Conservation (phyloP, 352 stramenopile genomes). For the Phytophthora boehmeriae region DNA sequence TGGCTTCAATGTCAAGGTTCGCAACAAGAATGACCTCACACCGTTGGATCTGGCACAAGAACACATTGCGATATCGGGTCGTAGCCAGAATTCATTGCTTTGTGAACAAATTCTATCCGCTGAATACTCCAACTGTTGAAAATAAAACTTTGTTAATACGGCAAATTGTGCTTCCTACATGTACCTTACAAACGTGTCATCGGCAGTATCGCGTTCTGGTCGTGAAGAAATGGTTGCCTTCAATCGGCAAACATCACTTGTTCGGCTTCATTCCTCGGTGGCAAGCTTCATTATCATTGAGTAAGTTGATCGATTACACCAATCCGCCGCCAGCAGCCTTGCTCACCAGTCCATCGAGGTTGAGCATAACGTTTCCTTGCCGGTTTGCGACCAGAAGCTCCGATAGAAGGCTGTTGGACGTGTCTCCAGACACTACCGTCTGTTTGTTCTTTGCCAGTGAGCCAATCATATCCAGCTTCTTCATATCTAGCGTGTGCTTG, state of each 20-base stretch:
- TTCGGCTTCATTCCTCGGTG: not conserved
- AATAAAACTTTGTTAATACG: too few relatives aligned
- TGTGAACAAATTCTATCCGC: conserved; percentile 61
- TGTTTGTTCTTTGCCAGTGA: conserved; percentile 51
- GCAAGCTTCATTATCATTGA: not conserved
- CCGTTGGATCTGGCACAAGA: conserved; percentile 69
- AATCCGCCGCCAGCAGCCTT: not conserved
- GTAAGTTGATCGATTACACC: not conserved
- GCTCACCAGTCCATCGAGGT: conserved; percentile 27
- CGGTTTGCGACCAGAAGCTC: conserved; percentile 66
- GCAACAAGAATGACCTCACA: conserved; percentile 73
- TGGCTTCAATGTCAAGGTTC: conserved; percentile 65
- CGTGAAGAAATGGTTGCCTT: not conserved
- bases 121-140: conserved; percentile 45
- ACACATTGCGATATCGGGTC: conserved; percentile 37
- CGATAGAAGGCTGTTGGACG: conserved; percentile 52
- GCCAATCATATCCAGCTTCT: conserved; percentile 46
- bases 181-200: not conserved
- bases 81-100: conserved; percentile 39
- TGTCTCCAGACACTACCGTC: conserved; percentile 54
- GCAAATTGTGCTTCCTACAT: too few relatives aligned
- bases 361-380: conserved; percentile 57
- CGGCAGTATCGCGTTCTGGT: not conserved
- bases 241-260: conserved; percentile 1
- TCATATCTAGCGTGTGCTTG: conserved; percentile 47